A percentile compares a stretch with the other conserved stretches of the same genome.
These are phyloP conservation scores for Aureobasidium vineae DNA, from an alignment of 2,329 filamentous ascomycete genomes.

Conservation along the genomic window DNA sequence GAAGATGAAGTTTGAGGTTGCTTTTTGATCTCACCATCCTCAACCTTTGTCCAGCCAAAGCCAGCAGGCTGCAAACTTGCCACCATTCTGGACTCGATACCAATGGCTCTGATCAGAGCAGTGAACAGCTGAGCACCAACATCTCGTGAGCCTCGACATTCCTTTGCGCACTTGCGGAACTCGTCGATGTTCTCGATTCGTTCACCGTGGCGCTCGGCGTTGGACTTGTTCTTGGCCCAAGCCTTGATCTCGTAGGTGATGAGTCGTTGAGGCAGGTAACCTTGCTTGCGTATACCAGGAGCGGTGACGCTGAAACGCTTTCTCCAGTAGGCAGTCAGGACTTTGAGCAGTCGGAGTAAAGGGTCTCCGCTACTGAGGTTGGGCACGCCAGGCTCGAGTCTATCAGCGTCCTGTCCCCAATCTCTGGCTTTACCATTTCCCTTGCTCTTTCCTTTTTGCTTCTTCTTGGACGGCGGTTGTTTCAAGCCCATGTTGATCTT, in stretches of 20 bases:
- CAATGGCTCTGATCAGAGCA: slow-evolving; percentile 74
- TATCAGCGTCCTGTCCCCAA: slow-evolving; percentile 69
- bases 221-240: slow-evolving; percentile 61
- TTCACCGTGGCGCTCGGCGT: slow-evolving; percentile 71
- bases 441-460: slow-evolving; percentile 46
- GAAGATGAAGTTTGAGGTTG: slow-evolving; percentile 22
- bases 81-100: slow-evolving; percentile 79
- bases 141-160: slow-evolving; percentile 78
- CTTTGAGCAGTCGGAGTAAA: slow-evolving; percentile 70
- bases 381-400: slow-evolving; percentile 65
- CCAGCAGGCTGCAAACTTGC: slow-evolving; percentile 81
- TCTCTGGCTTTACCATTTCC: slow-evolving; percentile 56
- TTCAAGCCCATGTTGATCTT: slow-evolving; percentile 63
- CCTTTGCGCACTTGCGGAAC: slow-evolving; percentile 66
- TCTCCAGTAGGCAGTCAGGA: slow-evolving; percentile 83
- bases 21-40: slow-evolving; percentile 64
- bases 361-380: slow-evolving; percentile 84
- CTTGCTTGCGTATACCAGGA: slow-evolving; percentile 81
- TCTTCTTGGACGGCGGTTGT: slow-evolving; percentile 40
- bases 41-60: slow-evolving; percentile 84
- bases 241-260: slow-evolving; percentile 72
- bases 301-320: slow-evolving; percentile 74
- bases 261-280: slow-evolving; percentile 76
- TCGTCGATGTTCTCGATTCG: slow-evolving; percentile 63
- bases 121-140: slow-evolving; percentile 88